phyloP scores from a whole-genome alignment of 371 early-diverging fungal genomes.

The Coemansia sp. region DNA sequence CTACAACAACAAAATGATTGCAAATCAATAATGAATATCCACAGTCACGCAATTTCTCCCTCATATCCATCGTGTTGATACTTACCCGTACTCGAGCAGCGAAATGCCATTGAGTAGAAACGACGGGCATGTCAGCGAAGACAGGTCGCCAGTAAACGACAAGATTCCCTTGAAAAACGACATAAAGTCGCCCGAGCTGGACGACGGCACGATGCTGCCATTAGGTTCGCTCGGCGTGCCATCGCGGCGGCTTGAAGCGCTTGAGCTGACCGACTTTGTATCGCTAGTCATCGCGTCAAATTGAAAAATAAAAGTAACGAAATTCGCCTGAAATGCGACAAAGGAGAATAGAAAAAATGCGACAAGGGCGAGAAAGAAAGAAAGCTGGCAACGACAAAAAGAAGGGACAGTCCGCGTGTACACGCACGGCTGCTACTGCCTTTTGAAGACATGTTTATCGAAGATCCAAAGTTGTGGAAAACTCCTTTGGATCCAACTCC shows the following conservation, averaged over 20 bases:
- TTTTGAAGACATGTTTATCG: too few relatives aligned
- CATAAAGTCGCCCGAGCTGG: constrained; percentile 69
- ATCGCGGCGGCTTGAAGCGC: constrained; percentile 9
- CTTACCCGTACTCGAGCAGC: constrained; percentile 77
- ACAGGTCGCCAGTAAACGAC: constrained; percentile 79
- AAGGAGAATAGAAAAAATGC: not conserved
- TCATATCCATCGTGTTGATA: not conserved
- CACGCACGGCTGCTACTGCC: too few relatives aligned
- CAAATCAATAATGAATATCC: not conserved
- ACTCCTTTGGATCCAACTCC: not conserved
- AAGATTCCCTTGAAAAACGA: constrained; percentile 71
- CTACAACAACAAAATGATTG: constrained; percentile 45
- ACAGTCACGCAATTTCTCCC: too few relatives aligned
- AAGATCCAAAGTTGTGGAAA: too few relatives aligned
- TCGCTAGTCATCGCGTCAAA: constrained; percentile 36
- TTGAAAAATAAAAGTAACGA: not conserved
- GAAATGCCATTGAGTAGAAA: constrained; percentile 74
- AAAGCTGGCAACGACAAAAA: not conserved
- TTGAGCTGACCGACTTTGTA: constrained; percentile 32
- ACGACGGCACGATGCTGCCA: constrained; percentile 59
- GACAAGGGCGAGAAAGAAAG: not conserved
- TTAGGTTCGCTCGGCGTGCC: constrained; percentile 28
- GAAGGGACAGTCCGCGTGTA: not conserved
- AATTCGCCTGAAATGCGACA: not conserved
- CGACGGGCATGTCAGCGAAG: constrained; percentile 75